A percentile compares a stretch with the other conserved stretches of the same genome.
Evolutionary conservation across 2,329 filamentous ascomycete species (phyloP).

Genomic region (Monosporascus sp.): DNA sequence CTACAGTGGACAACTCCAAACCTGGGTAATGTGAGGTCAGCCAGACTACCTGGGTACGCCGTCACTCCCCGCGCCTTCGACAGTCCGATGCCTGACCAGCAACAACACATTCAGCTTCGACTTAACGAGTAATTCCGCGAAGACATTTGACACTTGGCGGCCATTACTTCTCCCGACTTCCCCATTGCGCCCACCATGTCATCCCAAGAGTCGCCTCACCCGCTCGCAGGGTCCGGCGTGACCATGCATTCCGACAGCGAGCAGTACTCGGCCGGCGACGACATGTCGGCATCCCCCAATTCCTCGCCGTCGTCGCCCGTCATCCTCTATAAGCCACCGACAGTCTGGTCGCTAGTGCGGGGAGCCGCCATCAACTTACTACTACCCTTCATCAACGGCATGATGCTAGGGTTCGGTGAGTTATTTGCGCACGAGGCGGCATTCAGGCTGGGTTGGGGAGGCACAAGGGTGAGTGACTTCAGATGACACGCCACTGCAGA

Average conservation of each 20-base stretch:
- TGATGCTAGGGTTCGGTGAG: conserved; percentile 98
- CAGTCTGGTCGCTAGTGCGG: conserved; percentile 76
- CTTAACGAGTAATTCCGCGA: background rate
- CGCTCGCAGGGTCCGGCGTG: conserved; percentile 66
- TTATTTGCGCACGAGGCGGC: conserved; percentile 94
- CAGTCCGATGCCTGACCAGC: background rate
- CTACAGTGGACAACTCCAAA: too few species aligned
- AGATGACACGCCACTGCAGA: background rate
- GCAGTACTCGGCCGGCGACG: conserved; percentile 66
- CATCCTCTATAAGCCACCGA: conserved; percentile 85
- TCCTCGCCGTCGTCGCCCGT: conserved; percentile 63
- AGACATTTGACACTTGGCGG: background rate
- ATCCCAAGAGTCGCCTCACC: conserved; percentile 42
- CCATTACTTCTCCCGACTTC: background rate
- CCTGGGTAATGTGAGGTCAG: too few species aligned
- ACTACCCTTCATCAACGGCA: conserved; percentile 90
- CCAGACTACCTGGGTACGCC: too few species aligned
- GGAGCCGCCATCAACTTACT: conserved; percentile 94
- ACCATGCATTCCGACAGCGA: conserved; percentile 81
- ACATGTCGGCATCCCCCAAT: conserved; percentile 51
- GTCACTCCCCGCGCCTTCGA: background rate
- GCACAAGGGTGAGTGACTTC: conserved; percentile 70
- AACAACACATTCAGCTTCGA: background rate
- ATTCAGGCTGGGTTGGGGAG: conserved; percentile 87
- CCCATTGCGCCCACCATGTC: conserved; percentile 39